Evolutionary conservation across 129 eudicot genomes (phyloP), one percentile per base, ranked within the genome.

Genomic region (Artemisia argyi): DNA sequence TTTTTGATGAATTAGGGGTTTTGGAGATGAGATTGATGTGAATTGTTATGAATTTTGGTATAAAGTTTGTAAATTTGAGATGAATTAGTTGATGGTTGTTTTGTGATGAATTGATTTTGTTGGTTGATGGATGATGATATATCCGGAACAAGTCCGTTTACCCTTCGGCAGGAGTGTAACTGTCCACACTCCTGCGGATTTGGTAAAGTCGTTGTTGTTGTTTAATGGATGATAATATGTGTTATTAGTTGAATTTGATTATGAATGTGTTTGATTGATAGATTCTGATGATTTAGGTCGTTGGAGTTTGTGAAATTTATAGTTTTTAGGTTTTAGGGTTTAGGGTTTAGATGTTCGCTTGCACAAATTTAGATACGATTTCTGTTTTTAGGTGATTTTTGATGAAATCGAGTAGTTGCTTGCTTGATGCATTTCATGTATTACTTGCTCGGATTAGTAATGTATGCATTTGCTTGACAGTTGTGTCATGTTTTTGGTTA

Each of bases 81-180:
- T 30, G 28, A 68, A 59, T 68, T 59, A 68, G 75, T 5, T 57
- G 66, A 58, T 57, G 75, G 18, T 57, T 71, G 39, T 8, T 71
- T 5, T 50, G 66, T 56, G 24, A 56, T 71, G 39, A 32, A 32
- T 32, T 32, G 7, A 32, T 32, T 32, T 3, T 32, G 39, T 32
- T 32, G 44, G 44, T 35, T 35, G 44, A 35, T 35, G 44, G 44
- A 35, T 35, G 44, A 5, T 35, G 7, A 35, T 35, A 35, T 35
- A 7, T 1, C 44, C 1, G 44, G 10, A 35, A 7, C 0, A 35
- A 7, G 44, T 35, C 44, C 44, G 9, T 35, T 35, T 35, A 35
- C 44, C 44, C 42, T 35, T 35, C 46, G 46, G 10, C 46, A 39
- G 46, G 44, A 9, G 44, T 35, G 44, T 35, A 6, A 35, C 9